Conservation (phyloP, 2,329 filamentous ascomycete species). For the Stagonosporopsis rhizophila region DNA sequence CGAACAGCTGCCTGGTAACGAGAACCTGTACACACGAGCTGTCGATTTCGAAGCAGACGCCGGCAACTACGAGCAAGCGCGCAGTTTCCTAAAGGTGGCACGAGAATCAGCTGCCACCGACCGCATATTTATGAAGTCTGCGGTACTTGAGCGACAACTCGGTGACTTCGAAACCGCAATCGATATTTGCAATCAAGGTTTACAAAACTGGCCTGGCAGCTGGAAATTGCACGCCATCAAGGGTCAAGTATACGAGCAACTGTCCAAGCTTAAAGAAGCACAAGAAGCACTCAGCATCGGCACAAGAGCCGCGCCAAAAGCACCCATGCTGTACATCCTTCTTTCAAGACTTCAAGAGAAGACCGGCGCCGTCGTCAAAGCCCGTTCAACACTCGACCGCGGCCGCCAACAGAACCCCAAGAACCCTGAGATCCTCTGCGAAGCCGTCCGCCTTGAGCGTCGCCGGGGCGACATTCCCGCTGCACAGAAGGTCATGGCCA, state of each 20-base stretch:
- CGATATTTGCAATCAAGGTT: constrained; percentile 83
- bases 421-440: constrained; percentile 83
- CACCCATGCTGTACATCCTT: constrained; percentile 87
- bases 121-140: constrained; percentile 95
- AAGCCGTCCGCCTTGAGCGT: constrained; percentile 91
- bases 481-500: constrained; percentile 91
- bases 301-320: constrained; percentile 83
- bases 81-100: constrained; percentile 80
- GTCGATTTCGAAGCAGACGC: constrained; percentile 96
- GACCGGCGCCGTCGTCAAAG: constrained; percentile 83
- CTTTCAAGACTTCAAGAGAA: constrained; percentile 88
- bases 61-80: constrained; percentile 79
- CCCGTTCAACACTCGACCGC: constrained; percentile 89
- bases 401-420: constrained; percentile 88
- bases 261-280: constrained; percentile 80
- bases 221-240: constrained; percentile 99
- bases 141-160: constrained; percentile 88
- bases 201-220: constrained; percentile 83
- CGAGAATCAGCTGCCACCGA: constrained; percentile 91
- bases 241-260: constrained; percentile 91
- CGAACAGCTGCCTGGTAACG: constrained; percentile 93
- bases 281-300: constrained; percentile 89
- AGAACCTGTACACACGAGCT: constrained; percentile 96
- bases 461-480: constrained; percentile 83
- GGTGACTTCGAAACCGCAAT: constrained; percentile 81